Conservation (phyloP, 768 basidiomycete genomes). For the Boletus pseudopeckii region DNA sequence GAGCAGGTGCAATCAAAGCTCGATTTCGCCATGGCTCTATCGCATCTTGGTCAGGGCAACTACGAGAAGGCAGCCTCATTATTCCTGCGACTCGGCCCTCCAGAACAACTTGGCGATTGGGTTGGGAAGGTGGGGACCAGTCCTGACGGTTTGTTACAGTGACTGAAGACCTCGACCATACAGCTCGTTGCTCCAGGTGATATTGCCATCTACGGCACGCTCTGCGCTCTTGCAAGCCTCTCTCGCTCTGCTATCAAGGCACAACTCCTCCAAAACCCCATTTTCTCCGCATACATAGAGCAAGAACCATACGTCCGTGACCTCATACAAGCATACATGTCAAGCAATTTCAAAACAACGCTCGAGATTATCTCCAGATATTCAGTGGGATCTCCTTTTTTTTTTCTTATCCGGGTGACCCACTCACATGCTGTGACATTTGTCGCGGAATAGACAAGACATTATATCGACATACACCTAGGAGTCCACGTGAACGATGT, state of each 20-base stretch:
- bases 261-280: conserved; percentile 62
- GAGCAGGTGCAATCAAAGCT: conserved; percentile 75
- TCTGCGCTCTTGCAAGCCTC: conserved; percentile 81
- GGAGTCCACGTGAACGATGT: conserved; percentile 62
- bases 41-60: conserved; percentile 63
- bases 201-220: conserved; percentile 80
- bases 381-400: conserved; percentile 46
- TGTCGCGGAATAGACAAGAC: conserved; percentile 55
- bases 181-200: conserved; percentile 75
- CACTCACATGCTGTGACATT: background rate
- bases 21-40: conserved; percentile 76
- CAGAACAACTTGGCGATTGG: conserved; percentile 75
- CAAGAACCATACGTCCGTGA: conserved; percentile 86
- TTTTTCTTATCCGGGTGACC: background rate
- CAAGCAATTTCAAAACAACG: conserved; percentile 80
- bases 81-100: conserved; percentile 66
- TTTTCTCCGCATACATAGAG: conserved; percentile 76
- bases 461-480: conserved; percentile 77
- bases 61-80: conserved; percentile 79
- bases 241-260: conserved; percentile 66
- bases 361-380: conserved; percentile 70
- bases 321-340: conserved; percentile 80
- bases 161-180: background rate
- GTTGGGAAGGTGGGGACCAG: conserved; percentile 53
- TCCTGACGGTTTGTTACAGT: background rate